A percentile compares a stretch with the other conserved stretches of the same genome.
Conservation (phyloP, 306 rosid species). For the Rosa multiflora region DNA sequence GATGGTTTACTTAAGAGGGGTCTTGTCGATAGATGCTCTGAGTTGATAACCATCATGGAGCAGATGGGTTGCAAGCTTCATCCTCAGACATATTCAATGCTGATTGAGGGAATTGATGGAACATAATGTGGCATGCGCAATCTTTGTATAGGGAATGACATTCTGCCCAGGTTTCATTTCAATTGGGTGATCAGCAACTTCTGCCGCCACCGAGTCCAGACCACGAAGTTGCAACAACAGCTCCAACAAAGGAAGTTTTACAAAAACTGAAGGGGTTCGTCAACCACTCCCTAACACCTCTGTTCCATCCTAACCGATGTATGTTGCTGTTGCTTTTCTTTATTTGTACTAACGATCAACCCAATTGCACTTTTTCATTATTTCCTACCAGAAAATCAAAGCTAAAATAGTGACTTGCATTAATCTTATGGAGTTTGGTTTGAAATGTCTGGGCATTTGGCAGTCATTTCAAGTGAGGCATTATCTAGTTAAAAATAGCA, state of each 20-base stretch:
- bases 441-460: background rate
- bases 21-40: slow-evolving; percentile 50
- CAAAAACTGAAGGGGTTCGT: background rate
- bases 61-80: slow-evolving; percentile 60
- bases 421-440: background rate
- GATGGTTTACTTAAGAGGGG: slow-evolving; percentile 68
- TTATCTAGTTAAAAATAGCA: background rate
- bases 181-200: background rate
- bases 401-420: background rate
- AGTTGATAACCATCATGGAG: slow-evolving; percentile 56
- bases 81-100: slow-evolving; percentile 43
- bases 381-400: background rate
- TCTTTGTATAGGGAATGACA: background rate
- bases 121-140: background rate
- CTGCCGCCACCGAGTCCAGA: background rate
- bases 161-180: background rate
- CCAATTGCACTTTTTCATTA: background rate
- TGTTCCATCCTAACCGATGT: background rate
- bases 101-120: slow-evolving; percentile 39
- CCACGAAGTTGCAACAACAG: background rate
- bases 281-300: background rate
- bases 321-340: background rate
- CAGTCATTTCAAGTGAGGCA: background rate
- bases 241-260: background rate
- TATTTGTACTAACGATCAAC: background rate